Percentiles rank a stretch among this genome's conserved stretches.
phyloP scores from a whole-genome alignment of 352 stramenopile genomes.

The Phytophthora ohioensis region DNA sequence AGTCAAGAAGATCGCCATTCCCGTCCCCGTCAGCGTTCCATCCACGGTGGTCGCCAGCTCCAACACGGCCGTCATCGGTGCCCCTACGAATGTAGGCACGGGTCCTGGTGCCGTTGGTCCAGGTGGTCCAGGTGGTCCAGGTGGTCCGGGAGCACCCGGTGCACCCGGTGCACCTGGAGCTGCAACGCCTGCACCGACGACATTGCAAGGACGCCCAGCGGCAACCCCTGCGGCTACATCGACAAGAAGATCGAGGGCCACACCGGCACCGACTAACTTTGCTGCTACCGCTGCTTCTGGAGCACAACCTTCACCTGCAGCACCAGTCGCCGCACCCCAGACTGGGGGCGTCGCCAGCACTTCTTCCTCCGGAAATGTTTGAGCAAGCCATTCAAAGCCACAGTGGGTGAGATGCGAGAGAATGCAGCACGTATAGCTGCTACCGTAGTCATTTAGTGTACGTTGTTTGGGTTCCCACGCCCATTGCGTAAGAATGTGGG shows the following conservation, averaged over 20 bases:
- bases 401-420: neutral
- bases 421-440: neutral
- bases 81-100: conserved; percentile 15
- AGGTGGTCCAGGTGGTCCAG: conserved; percentile 2
- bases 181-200: conserved; percentile 33
- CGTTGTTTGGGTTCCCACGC: conserved; percentile 8
- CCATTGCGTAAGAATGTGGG: conserved; percentile 1
- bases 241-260: conserved; percentile 20
- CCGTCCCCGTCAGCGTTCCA: conserved; percentile 32
- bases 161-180: conserved; percentile 5
- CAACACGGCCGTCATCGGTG: conserved; percentile 30
- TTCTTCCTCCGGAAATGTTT: conserved; percentile 8
- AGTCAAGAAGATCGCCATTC: conserved; percentile 48
- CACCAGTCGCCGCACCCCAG: neutral
- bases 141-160: neutral
- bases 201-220: conserved; percentile 15
- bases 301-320: conserved; percentile 11
- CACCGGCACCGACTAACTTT: conserved; percentile 26
- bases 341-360: conserved; percentile 1
- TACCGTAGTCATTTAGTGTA: neutral
- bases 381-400: neutral
- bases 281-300: neutral
- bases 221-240: conserved; percentile 26
- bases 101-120: conserved; percentile 5
- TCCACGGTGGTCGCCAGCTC: conserved; percentile 36